Percentiles rank a stretch among this genome's conserved stretches.
phyloP scores from a whole-genome alignment of 2,329 filamentous ascomycete species.

The Tolypocladium capitatum region DNA sequence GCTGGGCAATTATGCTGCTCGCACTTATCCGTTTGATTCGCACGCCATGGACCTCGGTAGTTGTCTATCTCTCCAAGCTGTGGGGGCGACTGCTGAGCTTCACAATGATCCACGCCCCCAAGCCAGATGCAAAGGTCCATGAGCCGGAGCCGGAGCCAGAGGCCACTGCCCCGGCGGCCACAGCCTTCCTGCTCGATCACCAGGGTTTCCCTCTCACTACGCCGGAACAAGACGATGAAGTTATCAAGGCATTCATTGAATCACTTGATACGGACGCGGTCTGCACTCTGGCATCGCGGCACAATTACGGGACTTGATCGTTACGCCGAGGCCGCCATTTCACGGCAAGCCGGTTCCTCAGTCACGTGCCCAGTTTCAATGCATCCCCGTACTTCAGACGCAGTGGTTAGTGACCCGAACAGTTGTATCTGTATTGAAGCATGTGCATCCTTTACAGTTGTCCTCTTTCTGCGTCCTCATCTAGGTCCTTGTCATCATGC shows the following conservation, averaged over 20 bases:
- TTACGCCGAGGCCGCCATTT: no score
- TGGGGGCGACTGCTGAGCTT: not conserved
- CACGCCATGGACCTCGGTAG: not conserved
- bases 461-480: no score
- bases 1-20: not conserved
- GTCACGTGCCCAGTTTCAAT: no score
- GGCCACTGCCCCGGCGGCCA: not conserved
- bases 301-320: conserved; percentile 9
- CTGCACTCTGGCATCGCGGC: conserved; percentile 9
- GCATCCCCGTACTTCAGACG: no score
- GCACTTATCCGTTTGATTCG: conserved; percentile 1
- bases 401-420: no score
- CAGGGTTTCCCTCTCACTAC: not conserved
- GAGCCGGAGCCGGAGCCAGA: not conserved
- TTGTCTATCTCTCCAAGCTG: not conserved
- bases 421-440: no score
- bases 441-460: no score
- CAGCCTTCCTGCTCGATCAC: no score
- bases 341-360: no score
- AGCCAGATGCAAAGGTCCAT: no score
- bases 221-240: not conserved
- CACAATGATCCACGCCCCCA: not conserved
- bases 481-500: no score
- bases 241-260: conserved; percentile 7
- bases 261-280: conserved; percentile 8